Percentiles rank a stretch among this genome's conserved stretches.
Conservation (phyloP, 306 rosid genomes). For the Medicago arabica region DNA sequence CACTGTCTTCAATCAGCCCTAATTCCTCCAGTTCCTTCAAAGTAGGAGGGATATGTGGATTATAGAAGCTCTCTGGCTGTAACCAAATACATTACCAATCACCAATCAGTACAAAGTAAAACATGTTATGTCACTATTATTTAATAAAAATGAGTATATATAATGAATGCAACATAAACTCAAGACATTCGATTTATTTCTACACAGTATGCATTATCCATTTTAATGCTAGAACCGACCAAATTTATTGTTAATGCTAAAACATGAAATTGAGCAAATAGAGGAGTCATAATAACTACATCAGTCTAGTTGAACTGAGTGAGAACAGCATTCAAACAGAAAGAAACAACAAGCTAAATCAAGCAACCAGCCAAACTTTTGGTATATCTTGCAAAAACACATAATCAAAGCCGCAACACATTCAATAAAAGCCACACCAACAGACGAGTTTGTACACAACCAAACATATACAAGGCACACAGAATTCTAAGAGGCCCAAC, state of each 20-base stretch:
- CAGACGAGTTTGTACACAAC: background rate
- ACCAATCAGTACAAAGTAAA: constrained; percentile 14
- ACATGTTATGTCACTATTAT: background rate
- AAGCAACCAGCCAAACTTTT: background rate
- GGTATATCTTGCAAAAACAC: background rate
- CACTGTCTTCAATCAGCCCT: constrained; percentile 71
- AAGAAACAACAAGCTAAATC: background rate
- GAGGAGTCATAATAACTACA: background rate
- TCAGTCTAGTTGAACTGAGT: background rate
- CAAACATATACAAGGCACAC: background rate
- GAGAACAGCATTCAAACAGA: background rate
- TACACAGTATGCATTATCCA: background rate
- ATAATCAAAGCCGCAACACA: background rate
- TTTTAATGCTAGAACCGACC: too few species aligned
- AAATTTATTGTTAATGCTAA: background rate
- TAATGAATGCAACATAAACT: background rate
- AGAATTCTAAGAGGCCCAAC: background rate
- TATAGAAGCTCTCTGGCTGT: constrained; percentile 92
- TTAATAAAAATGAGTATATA: background rate
- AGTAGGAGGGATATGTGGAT: constrained; percentile 67
- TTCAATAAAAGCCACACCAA: constrained; percentile 1
- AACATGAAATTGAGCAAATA: background rate
- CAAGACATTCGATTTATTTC: background rate
- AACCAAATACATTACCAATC: constrained; percentile 38
- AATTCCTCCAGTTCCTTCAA: constrained; percentile 62